Percentiles rank a stretch among this genome's conserved stretches.
Conservation (phyloP, 805 yeast genomes). For the Zygosaccharomyces pseudorouxii region DNA sequence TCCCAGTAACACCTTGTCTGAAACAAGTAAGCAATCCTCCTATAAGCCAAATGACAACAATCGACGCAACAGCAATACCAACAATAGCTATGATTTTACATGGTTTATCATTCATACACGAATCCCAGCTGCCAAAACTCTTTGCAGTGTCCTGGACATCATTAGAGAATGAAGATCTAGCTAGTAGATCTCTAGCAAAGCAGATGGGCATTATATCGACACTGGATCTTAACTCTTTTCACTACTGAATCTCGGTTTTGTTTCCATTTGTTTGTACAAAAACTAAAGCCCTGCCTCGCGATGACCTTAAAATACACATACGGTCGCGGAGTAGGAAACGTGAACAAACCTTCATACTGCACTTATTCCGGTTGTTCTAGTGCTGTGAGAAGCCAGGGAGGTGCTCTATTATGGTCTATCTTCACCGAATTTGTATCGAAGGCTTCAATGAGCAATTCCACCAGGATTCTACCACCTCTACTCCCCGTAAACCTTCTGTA, state of each 20-base stretch:
- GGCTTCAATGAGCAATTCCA: slow-evolving; percentile 79
- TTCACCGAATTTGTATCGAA: slow-evolving; percentile 33
- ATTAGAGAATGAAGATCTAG: slow-evolving; percentile 18
- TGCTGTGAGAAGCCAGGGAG: slow-evolving; percentile 33
- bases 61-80: slow-evolving; percentile 54
- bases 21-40: slow-evolving; percentile 51
- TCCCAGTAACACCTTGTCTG: slow-evolving; percentile 52
- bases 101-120: slow-evolving; percentile 71
- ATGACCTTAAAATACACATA: background rate
- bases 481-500: slow-evolving; percentile 91
- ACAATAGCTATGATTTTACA: slow-evolving; percentile 78
- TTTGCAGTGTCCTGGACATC: slow-evolving; percentile 35
- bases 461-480: slow-evolving; percentile 86
- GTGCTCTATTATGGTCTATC: slow-evolving; percentile 30
- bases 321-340: background rate
- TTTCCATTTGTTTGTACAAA: background rate
- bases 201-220: slow-evolving; percentile 10
- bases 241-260: background rate
- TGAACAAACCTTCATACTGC: background rate
- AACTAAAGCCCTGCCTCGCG: slow-evolving; percentile 4
- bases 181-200: slow-evolving; percentile 9
- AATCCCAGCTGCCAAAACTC: slow-evolving; percentile 63
- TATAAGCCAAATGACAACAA: slow-evolving; percentile 54
- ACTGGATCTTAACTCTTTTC: background rate
- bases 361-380: slow-evolving; percentile 9